Evolutionary conservation across 768 basidiomycete genomes (phyloP), one percentile per base, ranked within the genome.

Genomic region (Boletus subcaerulescens): DNA sequence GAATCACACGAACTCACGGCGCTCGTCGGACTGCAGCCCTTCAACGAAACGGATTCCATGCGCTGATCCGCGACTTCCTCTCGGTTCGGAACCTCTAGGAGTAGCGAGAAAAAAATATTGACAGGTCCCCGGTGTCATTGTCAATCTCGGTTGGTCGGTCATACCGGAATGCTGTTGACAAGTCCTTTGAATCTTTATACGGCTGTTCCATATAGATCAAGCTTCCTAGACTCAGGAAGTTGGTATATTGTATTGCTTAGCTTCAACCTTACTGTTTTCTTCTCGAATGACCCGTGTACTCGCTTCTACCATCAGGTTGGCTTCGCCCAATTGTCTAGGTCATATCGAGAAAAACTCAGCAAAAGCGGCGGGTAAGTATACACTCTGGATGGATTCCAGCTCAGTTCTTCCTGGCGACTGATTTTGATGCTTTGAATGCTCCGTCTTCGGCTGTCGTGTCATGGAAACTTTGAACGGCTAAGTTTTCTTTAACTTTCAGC

Each of bases 381-480:
- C 13, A 0, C 14, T 11, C 33, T 35, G 33, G 33, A 11, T 35
- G 33, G 14, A 11, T 35, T 24, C 43, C 54, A 35, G 43, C 33
- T 50, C 39, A 46, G 51, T 35, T 53, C 61, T 35, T 48, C 52
- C 50, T 60, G 52, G 43, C 36, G 49, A 55, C 43, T 51, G 38
- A 49, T 39, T 36, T 50, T 22, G 24, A 58, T 22, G 18, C 29
- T 2, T n/a, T 41, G 18, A 15, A 26, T 15, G 20, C 15, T 15
- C 50, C 46, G 20, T 47, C 44, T n/a, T 14, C 9, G 32, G 29
- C 24, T 31, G 39, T 39, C 32, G 24, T 43, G 46, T 2, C 51
- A 38, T 45, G 36, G 39, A 56, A 53, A 63, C 61, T 31, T 60
- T 60, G 61, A 53, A 45, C 49, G 53, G 57, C 51, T 40, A 46